Conservation (phyloP, 2,329 filamentous ascomycete species). For the Epichloe gansuensis region DNA sequence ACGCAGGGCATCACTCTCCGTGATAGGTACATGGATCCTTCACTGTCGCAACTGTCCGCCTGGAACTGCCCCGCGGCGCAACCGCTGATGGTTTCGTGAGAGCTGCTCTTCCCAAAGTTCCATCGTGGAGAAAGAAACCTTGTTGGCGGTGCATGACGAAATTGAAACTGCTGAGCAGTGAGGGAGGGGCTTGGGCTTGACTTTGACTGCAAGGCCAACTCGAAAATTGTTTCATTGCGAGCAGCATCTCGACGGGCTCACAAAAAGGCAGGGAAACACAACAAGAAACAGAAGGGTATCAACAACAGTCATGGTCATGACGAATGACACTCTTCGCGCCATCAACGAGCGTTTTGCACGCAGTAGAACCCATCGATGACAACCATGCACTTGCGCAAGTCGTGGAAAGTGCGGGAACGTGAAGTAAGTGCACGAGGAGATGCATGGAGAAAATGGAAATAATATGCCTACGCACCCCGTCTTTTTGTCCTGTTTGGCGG, state of each 20-base stretch:
- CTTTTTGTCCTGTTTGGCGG: slow-evolving; percentile 17
- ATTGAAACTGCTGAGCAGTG: background rate
- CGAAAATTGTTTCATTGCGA: background rate
- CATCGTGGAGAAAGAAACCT: background rate
- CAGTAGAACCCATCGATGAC: background rate
- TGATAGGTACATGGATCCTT: no score
- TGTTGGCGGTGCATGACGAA: background rate
- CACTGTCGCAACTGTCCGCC: background rate
- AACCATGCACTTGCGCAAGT: background rate
- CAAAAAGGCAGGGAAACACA: background rate
- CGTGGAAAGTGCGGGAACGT: background rate
- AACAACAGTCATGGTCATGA: background rate
- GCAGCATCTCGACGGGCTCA: background rate
- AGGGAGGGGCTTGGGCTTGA: background rate
- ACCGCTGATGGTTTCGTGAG: background rate
- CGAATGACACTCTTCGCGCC: background rate
- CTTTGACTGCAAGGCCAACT: background rate
- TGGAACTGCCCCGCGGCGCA: background rate
- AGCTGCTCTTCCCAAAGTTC: background rate
- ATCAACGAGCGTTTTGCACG: background rate
- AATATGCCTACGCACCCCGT: slow-evolving; percentile 23
- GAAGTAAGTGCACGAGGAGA: background rate
- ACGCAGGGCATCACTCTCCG: background rate
- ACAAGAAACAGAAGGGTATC: background rate
- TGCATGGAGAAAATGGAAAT: background rate